These are phyloP conservation scores for Leptomonas pyrrhocoris DNA, from an alignment of 208 protist species.

Conservation along the genomic window DNA sequence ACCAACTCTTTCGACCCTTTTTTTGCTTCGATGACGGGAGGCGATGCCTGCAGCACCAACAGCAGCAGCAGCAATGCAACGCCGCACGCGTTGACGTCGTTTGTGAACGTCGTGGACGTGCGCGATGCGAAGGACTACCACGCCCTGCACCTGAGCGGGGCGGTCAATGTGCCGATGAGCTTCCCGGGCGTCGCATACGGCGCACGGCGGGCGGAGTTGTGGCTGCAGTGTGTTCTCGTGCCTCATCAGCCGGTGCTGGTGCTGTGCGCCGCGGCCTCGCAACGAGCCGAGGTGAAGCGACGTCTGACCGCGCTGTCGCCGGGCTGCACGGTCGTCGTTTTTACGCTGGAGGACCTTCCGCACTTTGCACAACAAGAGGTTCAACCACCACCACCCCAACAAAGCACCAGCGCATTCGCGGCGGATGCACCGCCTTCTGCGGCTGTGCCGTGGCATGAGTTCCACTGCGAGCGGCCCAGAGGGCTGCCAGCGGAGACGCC, in stretches of 20 bases:
- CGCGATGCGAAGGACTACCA: slow-evolving; percentile 57
- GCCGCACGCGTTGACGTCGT: slow-evolving; percentile 6
- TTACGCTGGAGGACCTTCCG: slow-evolving; percentile 47
- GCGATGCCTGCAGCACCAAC: neutral
- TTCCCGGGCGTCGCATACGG: slow-evolving; percentile 70
- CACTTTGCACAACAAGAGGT: neutral
- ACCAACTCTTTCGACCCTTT: slow-evolving; percentile 13
- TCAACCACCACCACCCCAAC: neutral
- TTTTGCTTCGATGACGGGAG: neutral
- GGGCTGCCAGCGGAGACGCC: slow-evolving; percentile 3
- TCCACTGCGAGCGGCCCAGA: slow-evolving; percentile 4
- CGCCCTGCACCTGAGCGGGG: slow-evolving; percentile 50
- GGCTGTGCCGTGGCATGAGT: slow-evolving; percentile 10
- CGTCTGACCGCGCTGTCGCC: slow-evolving; percentile 49
- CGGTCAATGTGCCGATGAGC: slow-evolving; percentile 76
- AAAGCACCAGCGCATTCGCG: too few species aligned
- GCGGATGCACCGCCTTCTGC: neutral
- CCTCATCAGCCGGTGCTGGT: slow-evolving; percentile 64
- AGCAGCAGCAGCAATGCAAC: neutral
- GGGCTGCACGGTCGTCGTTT: slow-evolving; percentile 30
- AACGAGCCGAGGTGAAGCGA: slow-evolving; percentile 28
- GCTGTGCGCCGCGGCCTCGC: slow-evolving; percentile 37
- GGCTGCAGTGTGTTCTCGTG: slow-evolving; percentile 76
- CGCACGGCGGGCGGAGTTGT: slow-evolving; percentile 80
- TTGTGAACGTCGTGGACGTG: slow-evolving; percentile 61